Evolutionary conservation across 2,329 filamentous ascomycete genomes (phyloP).

Genomic region (Pseudocercospora cruenta): DNA sequence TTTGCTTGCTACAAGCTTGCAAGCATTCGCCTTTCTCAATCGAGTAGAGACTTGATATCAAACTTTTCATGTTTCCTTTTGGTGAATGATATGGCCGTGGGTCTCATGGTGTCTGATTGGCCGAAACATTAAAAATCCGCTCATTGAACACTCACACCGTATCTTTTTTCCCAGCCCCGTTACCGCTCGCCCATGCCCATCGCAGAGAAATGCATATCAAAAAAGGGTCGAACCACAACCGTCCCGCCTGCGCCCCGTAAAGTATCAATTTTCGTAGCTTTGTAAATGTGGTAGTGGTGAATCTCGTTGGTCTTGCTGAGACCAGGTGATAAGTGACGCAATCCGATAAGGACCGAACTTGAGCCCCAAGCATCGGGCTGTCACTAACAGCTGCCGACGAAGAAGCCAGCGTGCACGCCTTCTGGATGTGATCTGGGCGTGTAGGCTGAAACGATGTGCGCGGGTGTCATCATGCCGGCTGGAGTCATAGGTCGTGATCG

Average conservation of each 20-base stretch:
- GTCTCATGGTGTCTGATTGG: conserved; percentile 6
- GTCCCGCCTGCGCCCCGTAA: conserved; percentile 1
- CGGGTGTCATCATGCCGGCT: conserved; percentile 24
- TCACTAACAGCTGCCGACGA: conserved; percentile 36
- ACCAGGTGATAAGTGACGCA: conserved; percentile 1
- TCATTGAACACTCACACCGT: conserved; percentile 6
- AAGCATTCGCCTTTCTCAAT: neutral
- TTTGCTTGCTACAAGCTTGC: neutral
- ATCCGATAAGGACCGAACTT: neutral
- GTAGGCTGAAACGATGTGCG: conserved; percentile 39
- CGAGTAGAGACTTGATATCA: neutral
- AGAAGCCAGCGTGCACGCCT: conserved; percentile 34
- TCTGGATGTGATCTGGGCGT: conserved; percentile 39
- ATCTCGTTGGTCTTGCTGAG: neutral
- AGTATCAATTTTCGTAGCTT: neutral
- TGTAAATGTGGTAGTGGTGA: neutral
- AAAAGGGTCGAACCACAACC: neutral
- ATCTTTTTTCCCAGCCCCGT: neutral
- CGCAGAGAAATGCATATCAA: conserved; percentile 12
- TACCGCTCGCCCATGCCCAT: conserved; percentile 1
- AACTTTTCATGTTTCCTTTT: conserved; percentile 3
- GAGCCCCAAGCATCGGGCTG: neutral
- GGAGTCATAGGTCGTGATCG: conserved; percentile 36
- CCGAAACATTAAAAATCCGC: conserved; percentile 8
- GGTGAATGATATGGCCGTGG: neutral